phyloP scores from a whole-genome alignment of 441 rosid species.

The Eutrema salsugineum region DNA sequence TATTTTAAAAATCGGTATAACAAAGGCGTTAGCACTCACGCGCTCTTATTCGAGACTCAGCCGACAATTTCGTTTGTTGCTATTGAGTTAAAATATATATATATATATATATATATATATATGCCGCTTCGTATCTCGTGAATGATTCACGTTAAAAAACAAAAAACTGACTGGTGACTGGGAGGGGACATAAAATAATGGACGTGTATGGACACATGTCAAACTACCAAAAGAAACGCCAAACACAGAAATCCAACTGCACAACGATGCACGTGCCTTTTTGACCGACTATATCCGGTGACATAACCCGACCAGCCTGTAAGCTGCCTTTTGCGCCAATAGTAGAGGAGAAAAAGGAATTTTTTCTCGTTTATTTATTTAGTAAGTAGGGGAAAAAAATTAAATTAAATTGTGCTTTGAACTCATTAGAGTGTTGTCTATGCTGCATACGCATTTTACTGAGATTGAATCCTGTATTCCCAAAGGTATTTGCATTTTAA shows the following conservation, averaged over 20 bases:
- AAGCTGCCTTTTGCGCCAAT: slow-evolving; percentile 23
- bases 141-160: slow-evolving; percentile 19
- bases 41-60: background rate
- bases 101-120: no score
- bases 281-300: slow-evolving; percentile 26
- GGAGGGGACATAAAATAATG: slow-evolving; percentile 17
- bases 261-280: slow-evolving; percentile 30
- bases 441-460: no score
- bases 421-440: no score
- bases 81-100: background rate
- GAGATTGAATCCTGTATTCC: no score
- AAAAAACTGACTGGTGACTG: slow-evolving; percentile 8
- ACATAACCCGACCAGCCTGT: background rate
- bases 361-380: background rate
- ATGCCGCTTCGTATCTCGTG: slow-evolving; percentile 28
- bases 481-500: no score
- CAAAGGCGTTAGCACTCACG: background rate
- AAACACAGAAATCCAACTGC: slow-evolving; percentile 4
- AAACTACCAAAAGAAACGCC: background rate
- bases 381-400: no score
- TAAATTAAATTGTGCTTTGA: no score
- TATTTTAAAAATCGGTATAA: background rate
- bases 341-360: background rate
- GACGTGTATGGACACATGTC: slow-evolving; percentile 30
- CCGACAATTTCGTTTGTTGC: background rate